phyloP scores from a whole-genome alignment of 371 early-diverging fungal genomes.

The Lichtheimia ornata region DNA sequence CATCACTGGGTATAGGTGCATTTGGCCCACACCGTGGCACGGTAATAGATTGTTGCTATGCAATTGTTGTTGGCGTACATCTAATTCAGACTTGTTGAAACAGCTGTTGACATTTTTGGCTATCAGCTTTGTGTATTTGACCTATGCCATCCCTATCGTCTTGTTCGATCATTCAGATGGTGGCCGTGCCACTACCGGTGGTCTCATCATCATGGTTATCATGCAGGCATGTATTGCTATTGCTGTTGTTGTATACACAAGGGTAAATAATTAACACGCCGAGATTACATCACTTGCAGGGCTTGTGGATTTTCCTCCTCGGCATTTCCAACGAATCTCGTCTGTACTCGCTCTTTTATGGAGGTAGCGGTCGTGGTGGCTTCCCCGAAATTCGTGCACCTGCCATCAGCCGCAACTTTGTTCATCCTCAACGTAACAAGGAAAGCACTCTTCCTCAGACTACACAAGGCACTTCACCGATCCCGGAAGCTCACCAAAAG shows the following conservation, averaged over 20 bases:
- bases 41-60: too few species aligned
- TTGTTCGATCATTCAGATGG: constrained; percentile 10
- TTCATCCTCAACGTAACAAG: constrained; percentile 8
- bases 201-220: constrained; percentile 61
- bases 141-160: constrained; percentile 32
- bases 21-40: constrained; percentile 26
- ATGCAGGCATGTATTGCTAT: constrained; percentile 37
- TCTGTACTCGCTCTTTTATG: constrained; percentile 43
- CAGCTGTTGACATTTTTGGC: constrained; percentile 60
- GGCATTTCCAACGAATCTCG: constrained; percentile 70
- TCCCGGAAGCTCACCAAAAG: constrained; percentile 13
- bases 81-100: not conserved
- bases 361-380: constrained; percentile 14
- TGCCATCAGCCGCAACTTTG: constrained; percentile 17
- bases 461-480: constrained; percentile 4
- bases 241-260: constrained; percentile 4
- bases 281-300: constrained; percentile 21
- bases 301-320: constrained; percentile 74
- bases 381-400: constrained; percentile 7
- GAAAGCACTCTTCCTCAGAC: constrained; percentile 6
- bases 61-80: not conserved
- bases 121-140: constrained; percentile 54
- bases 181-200: constrained; percentile 52
- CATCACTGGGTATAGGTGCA: constrained; percentile 23
- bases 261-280: constrained; percentile 12